Evolutionary conservation across 768 basidiomycete species (phyloP).

Genomic region (Naganishia friedmannii): DNA sequence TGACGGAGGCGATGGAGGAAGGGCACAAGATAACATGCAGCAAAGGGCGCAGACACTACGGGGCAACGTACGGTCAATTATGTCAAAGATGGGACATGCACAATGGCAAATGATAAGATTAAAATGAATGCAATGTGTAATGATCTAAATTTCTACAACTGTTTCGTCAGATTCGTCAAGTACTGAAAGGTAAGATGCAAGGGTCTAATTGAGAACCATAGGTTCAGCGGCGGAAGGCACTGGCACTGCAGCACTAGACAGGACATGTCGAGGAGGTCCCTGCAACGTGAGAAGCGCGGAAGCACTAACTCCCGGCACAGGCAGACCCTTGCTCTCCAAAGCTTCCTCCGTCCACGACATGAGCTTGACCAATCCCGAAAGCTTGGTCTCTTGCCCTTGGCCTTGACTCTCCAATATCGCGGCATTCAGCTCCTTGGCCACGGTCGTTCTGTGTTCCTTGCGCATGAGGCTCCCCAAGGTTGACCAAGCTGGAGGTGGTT

Average conservation of each 20-base stretch:
- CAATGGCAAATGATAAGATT: not conserved
- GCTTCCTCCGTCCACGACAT: slow-evolving; percentile 82
- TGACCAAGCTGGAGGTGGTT: slow-evolving; percentile 26
- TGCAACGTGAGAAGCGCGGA: slow-evolving; percentile 22
- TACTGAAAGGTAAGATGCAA: not conserved
- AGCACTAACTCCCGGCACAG: slow-evolving; percentile 26
- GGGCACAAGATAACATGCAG: too few relatives aligned
- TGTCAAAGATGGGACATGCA: not conserved
- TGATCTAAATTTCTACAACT: slow-evolving; percentile 5
- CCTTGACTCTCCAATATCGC: slow-evolving; percentile 89
- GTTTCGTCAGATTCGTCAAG: not conserved
- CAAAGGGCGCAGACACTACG: too few relatives aligned
- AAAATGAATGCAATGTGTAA: not conserved
- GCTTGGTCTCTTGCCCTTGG: slow-evolving; percentile 87
- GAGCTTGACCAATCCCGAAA: slow-evolving; percentile 75
- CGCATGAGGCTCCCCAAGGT: slow-evolving; percentile 60
- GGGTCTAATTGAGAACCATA: not conserved
- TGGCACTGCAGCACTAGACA: not conserved
- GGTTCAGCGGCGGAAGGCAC: not conserved
- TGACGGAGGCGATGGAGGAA: too few relatives aligned
- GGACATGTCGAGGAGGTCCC: slow-evolving; percentile 9
- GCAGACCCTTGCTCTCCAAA: slow-evolving; percentile 58
- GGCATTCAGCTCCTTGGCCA: slow-evolving; percentile 92
- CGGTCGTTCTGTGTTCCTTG: slow-evolving; percentile 82
- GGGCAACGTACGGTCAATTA: too few relatives aligned